Percentiles rank a stretch among this genome's conserved stretches.
Conservation (phyloP, 2,329 filamentous ascomycete genomes). For the Ophioceras dolichostomum region DNA sequence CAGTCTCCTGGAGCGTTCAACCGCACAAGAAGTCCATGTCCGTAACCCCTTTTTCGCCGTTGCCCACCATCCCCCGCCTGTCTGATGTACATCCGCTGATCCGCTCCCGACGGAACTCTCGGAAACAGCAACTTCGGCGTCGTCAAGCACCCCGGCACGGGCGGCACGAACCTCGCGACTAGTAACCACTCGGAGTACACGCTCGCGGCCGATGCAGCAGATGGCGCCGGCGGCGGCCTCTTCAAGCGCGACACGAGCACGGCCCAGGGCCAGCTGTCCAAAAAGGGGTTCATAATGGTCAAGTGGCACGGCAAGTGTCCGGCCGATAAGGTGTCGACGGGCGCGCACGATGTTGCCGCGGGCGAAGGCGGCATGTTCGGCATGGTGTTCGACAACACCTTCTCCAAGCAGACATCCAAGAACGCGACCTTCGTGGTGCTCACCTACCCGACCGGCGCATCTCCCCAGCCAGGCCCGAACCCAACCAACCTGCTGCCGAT, state of each 20-base stretch:
- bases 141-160: conserved; percentile 86
- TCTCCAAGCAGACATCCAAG: conserved; percentile 90
- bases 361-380: conserved; percentile 88
- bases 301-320: conserved; percentile 94
- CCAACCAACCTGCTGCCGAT: conserved; percentile 44
- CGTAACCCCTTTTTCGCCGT: too few species aligned
- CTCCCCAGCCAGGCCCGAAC: conserved; percentile 63
- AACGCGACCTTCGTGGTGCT: conserved; percentile 89
- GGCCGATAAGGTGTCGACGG: conserved; percentile 88
- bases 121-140: conserved; percentile 84
- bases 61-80: too few species aligned
- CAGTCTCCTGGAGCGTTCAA: conserved; percentile 94
- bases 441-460: conserved; percentile 76
- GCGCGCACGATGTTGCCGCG: conserved; percentile 65
- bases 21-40: conserved; percentile 95
- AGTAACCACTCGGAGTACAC: conserved; percentile 25
- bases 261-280: conserved; percentile 50
- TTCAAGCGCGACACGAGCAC: conserved; percentile 44
- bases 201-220: conserved; percentile 30
- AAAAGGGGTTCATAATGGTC: conserved; percentile 56
- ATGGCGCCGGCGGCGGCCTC: conserved; percentile 32
- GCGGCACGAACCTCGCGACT: conserved; percentile 35
- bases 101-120: too few species aligned
- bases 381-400: conserved; percentile 96
- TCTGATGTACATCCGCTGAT: too few species aligned